phyloP scores from a whole-genome alignment of 192 early-diverging fungal species.

The Geranomyces michiganensis region DNA sequence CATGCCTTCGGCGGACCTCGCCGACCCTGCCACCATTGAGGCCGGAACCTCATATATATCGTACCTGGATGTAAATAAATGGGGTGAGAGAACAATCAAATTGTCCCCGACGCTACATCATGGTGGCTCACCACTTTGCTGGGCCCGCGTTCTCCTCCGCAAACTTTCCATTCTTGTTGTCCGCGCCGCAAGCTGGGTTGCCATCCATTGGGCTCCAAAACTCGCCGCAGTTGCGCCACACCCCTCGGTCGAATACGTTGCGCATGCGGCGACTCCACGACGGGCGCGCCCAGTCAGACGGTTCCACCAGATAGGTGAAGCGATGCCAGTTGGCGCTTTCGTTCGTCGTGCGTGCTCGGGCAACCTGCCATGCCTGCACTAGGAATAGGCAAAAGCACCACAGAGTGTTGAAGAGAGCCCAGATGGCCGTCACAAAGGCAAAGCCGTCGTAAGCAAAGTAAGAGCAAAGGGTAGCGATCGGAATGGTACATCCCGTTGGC shows the following conservation, averaged over 20 bases:
- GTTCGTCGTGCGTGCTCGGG: conserved; percentile 82
- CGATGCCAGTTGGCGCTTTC: conserved; percentile 84
- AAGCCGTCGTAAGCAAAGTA: conserved; percentile 75
- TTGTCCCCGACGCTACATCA: neutral
- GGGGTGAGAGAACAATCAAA: neutral
- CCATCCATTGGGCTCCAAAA: conserved; percentile 62
- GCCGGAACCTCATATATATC: neutral
- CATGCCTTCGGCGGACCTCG: too few relatives aligned
- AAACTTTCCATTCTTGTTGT: conserved; percentile 4
- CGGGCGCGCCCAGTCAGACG: conserved; percentile 48
- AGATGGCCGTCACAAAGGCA: conserved; percentile 68
- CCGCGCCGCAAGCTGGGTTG: neutral
- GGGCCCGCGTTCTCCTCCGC: neutral
- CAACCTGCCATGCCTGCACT: conserved; percentile 79
- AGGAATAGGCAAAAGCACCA: conserved; percentile 83
- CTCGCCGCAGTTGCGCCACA: conserved; percentile 77
- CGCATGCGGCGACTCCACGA: conserved; percentile 42
- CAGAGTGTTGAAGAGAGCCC: conserved; percentile 74
- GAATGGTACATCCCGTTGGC: conserved; percentile 32
- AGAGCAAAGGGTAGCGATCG: conserved; percentile 58
- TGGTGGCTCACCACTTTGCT: neutral
- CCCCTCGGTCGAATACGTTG: conserved; percentile 84
- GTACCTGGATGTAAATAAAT: conserved; percentile 1
- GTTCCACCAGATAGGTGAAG: conserved; percentile 59
- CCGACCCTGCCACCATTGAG: too few relatives aligned